Evolutionary conservation across 2,329 filamentous ascomycete species (phyloP).

Genomic region (Cordyceps farinosa): DNA sequence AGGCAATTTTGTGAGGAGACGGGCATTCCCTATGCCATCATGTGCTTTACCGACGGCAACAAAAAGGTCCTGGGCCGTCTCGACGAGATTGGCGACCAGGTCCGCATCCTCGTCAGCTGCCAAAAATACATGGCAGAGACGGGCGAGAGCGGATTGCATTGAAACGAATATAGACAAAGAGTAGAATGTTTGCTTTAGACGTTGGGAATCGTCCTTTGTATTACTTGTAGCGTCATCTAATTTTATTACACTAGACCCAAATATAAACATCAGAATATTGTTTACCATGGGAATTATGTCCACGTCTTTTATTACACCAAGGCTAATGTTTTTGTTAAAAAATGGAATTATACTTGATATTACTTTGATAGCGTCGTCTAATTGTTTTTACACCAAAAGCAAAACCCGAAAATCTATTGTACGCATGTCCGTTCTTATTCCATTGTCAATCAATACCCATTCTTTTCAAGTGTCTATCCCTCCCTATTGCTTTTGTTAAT

Average conservation of each 20-base stretch:
- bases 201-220: neutral
- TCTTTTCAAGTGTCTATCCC: too few relatives aligned
- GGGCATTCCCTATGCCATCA: slow-evolving; percentile 58
- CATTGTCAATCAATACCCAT: neutral
- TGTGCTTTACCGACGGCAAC: slow-evolving; percentile 62
- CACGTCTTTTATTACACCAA: too few relatives aligned
- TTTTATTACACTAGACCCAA: neutral
- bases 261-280: neutral
- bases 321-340: too few relatives aligned
- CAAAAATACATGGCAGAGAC: slow-evolving; percentile 48
- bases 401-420: slow-evolving; percentile 2
- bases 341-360: neutral
- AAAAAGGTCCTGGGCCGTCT: slow-evolving; percentile 46
- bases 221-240: neutral
- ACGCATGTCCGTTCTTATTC: neutral
- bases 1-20: slow-evolving; percentile 63
- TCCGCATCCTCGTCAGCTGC: slow-evolving; percentile 56
- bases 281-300: too few relatives aligned
- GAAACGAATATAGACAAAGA: neutral
- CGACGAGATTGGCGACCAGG: slow-evolving; percentile 58
- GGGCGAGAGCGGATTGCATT: slow-evolving; percentile 41
- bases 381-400: neutral
- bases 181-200: neutral
- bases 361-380: neutral
- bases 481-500: too few relatives aligned